Evolutionary conservation across 352 stramenopile species (phyloP).

Genomic region (Globisporangium iwayamae): DNA sequence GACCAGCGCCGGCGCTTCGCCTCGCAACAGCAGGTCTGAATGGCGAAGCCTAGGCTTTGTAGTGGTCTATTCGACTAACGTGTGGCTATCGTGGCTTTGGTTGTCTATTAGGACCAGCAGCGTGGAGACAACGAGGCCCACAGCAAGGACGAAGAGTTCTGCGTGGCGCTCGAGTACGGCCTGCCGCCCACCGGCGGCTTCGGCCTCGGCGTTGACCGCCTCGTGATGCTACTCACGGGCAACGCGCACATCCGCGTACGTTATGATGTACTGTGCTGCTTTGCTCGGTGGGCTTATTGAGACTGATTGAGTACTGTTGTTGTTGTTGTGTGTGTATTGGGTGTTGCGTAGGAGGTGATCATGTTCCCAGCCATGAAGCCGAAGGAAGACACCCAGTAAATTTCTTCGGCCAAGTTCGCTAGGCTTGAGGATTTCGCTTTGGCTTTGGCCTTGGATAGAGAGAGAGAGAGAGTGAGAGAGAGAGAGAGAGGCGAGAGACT

Average conservation of each 20-base stretch:
- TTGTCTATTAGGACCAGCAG: conserved; percentile 45
- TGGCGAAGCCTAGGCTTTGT: no score
- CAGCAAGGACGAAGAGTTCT: conserved; percentile 97
- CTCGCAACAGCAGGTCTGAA: conserved; percentile 78
- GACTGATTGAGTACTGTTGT: no score
- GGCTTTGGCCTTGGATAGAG: no score
- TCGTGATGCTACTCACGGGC: conserved; percentile 98
- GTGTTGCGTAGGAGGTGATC: conserved; percentile 93
- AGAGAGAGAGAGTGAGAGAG: no score
- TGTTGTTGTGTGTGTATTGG: conserved; percentile 6
- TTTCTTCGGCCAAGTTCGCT: no score
- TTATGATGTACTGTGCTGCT: background rate
- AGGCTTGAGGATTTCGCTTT: no score
- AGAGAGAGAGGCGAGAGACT: no score
- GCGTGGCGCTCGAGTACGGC: conserved; percentile 96
- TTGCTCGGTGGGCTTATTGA: no score
- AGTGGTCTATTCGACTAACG: no score
- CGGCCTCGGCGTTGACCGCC: conserved; percentile 96
- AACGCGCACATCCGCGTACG: conserved; percentile 96
- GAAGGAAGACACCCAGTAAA: conserved; percentile 23
- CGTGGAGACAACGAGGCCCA: conserved; percentile 85
- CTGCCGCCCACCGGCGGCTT: conserved; percentile 97
- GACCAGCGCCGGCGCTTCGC: conserved; percentile 96
- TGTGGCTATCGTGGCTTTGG: background rate
- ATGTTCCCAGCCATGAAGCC: conserved; percentile 99